Conservation (phyloP, 441 rosid species). For the Pelargonium australe region DNA sequence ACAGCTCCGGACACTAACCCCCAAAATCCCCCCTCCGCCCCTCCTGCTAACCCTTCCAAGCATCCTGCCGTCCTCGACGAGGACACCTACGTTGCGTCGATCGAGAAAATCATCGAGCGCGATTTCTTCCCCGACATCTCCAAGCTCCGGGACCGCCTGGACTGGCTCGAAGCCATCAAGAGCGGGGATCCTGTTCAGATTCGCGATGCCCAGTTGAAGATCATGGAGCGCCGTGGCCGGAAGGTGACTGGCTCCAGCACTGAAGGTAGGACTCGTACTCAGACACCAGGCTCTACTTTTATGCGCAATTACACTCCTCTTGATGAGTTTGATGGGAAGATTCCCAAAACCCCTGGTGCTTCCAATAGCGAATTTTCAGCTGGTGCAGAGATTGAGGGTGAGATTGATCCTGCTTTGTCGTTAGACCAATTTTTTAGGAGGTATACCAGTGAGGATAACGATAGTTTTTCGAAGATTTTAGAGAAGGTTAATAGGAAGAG, state of each 20-base stretch:
- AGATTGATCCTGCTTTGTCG: constrained; percentile 50
- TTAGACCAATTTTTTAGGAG: constrained; percentile 80
- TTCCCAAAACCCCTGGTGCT: constrained; percentile 31
- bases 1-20: constrained; percentile 3
- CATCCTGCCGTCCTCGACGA: constrained; percentile 68
- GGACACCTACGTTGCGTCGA: constrained; percentile 69
- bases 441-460: constrained; percentile 88
- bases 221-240: constrained; percentile 79
- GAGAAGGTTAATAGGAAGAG: constrained; percentile 85
- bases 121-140: constrained; percentile 90
- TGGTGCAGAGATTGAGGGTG: constrained; percentile 33
- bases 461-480: constrained; percentile 71
- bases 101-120: constrained; percentile 91
- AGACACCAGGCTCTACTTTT: constrained; percentile 88
- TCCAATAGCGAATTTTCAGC: constrained; percentile 32
- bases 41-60: constrained; percentile 39
- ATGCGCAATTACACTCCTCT: constrained; percentile 63
- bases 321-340: constrained; percentile 58
- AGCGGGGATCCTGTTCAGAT: constrained; percentile 80
- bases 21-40: constrained; percentile 27
- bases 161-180: constrained; percentile 84
- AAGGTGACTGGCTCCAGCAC: constrained; percentile 29
- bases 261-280: constrained; percentile 30
- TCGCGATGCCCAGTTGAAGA: constrained; percentile 85
- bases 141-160: constrained; percentile 88